These are phyloP conservation scores for Schizosaccharomyces cryophilus DNA, from an alignment of 805 yeast genomes.

Conservation along the genomic window DNA sequence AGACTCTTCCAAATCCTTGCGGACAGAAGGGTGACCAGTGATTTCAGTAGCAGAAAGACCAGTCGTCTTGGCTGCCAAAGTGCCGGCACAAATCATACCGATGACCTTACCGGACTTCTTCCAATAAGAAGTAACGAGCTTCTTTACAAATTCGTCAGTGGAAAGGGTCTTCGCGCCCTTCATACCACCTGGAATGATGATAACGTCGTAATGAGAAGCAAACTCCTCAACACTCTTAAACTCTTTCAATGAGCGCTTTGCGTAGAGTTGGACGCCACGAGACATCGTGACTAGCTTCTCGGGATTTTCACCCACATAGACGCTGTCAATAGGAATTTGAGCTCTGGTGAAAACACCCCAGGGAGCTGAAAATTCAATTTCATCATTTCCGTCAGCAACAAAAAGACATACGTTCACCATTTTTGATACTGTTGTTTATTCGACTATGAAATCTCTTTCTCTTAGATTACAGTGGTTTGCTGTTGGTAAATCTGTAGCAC, in stretches of 20 bases:
- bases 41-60: not conserved
- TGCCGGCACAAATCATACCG: constrained; percentile 2
- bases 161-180: constrained; percentile 2
- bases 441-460: too few relatives aligned
- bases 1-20: not conserved
- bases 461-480: too few relatives aligned
- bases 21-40: constrained; percentile 2
- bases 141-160: not conserved
- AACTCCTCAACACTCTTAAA: not conserved
- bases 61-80: not conserved
- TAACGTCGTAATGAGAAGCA: not conserved
- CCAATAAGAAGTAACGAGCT: not conserved
- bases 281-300: not conserved
- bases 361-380: constrained; percentile 3
- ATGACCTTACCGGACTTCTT: not conserved
- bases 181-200: constrained; percentile 1
- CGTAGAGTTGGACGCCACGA: not conserved
- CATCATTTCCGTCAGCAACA: constrained; percentile 3
- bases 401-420: constrained; percentile 3
- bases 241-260: not conserved
- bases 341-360: constrained; percentile 2
- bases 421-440: constrained; percentile 11
- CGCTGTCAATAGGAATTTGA: not conserved
- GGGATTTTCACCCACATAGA: not conserved
- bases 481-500: too few relatives aligned